Evolutionary conservation across 1,139 yeast genomes (phyloP).

Genomic region (Pichia sp.): DNA sequence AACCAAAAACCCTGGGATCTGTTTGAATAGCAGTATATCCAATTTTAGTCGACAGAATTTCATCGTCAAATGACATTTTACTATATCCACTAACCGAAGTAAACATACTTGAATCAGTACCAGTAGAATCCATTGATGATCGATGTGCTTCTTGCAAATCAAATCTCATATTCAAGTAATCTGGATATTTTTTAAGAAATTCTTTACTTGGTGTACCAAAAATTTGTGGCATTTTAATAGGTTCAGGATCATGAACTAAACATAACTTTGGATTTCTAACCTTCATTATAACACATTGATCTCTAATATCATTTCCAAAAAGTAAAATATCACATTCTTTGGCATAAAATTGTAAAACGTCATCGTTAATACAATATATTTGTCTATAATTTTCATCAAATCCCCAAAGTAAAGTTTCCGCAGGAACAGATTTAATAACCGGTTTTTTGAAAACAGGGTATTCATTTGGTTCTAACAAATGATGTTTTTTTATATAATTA

Average conservation of each 20-base stretch:
- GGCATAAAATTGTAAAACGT: slow-evolving; percentile 3
- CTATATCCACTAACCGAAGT: too few relatives aligned
- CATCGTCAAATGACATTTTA: slow-evolving; percentile 5
- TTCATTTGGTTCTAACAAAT: background rate
- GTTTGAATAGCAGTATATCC: background rate
- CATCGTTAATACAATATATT: slow-evolving; percentile 8
- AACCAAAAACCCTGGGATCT: background rate
- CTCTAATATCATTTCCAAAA: slow-evolving; percentile 2
- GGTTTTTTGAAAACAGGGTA: slow-evolving; percentile 14
- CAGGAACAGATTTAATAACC: slow-evolving; percentile 3
- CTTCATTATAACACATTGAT: slow-evolving; percentile 1
- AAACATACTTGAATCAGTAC: too few relatives aligned
- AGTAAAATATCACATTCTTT: slow-evolving; percentile 12
- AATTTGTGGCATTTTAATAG: slow-evolving; percentile 5
- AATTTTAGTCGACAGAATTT: background rate
- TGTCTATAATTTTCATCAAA: slow-evolving; percentile 2
- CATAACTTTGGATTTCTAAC: background rate
- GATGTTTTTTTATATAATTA: slow-evolving; percentile 3
- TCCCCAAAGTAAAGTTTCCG: slow-evolving; percentile 9
- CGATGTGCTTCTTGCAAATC: slow-evolving; percentile 1
- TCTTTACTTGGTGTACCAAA: slow-evolving; percentile 4
- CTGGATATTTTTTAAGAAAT: slow-evolving; percentile 7
- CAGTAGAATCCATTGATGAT: background rate
- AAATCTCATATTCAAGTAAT: slow-evolving; percentile 3
- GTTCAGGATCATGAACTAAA: background rate